These are phyloP conservation scores for Gossypium gossypioides DNA, from an alignment of 441 rosid species.

Conservation along the genomic window DNA sequence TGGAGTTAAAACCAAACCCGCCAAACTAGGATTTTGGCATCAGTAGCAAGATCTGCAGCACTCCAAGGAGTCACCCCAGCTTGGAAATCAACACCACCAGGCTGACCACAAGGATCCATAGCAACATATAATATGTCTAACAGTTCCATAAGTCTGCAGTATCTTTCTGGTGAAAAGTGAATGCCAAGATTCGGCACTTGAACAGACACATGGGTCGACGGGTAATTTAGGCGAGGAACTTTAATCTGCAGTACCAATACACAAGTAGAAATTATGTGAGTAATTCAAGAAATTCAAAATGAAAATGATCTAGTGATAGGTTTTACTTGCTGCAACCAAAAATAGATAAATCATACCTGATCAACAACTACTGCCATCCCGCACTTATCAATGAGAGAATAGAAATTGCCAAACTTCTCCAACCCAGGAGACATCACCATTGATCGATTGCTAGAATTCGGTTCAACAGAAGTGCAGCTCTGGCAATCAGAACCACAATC, in stretches of 20 bases:
- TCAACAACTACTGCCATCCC: constrained; percentile 94
- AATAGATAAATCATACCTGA: constrained; percentile 48
- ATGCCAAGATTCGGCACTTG: constrained; percentile 96
- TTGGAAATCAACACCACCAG: constrained; percentile 55
- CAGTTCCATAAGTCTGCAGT: constrained; percentile 65
- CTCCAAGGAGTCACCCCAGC: constrained; percentile 55
- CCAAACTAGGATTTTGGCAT: constrained; percentile 92
- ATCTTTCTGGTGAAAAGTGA: constrained; percentile 91
- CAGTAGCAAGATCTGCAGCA: constrained; percentile 60
- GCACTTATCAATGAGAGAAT: constrained; percentile 88
- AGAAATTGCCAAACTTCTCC: constrained; percentile 40
- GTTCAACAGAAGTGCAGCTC: constrained; percentile 32
- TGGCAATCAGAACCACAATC: constrained; percentile 51
- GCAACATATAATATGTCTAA: constrained; percentile 46
- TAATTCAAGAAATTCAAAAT: constrained; percentile 1
- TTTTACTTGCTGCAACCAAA: background rate
- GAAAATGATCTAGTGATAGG: constrained; percentile 13
- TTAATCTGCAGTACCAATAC: constrained; percentile 50
- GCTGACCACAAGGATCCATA: constrained; percentile 54
- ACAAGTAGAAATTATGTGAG: constrained; percentile 15
- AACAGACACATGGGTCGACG: constrained; percentile 80
- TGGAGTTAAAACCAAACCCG: constrained; percentile 39
- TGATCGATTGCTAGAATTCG: constrained; percentile 33
- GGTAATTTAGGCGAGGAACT: constrained; percentile 76
- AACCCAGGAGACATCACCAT: constrained; percentile 28